Percentiles rank a stretch among this genome's conserved stretches.
phyloP scores from a whole-genome alignment of 305 asterid genomes.

The Petunia hybrid region DNA sequence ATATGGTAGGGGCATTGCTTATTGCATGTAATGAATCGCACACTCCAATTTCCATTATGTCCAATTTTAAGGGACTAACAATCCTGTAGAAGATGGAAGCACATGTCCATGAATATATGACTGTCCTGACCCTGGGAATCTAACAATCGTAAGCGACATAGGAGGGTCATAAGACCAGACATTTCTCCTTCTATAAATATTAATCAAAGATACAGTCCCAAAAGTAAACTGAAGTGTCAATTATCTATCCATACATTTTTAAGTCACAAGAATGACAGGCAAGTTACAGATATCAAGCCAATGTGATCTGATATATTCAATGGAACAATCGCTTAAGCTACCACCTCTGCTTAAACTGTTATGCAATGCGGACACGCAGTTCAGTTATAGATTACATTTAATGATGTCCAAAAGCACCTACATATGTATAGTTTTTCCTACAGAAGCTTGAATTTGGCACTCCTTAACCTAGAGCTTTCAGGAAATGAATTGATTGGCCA shows the following conservation, averaged over 20 bases:
- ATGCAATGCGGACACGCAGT: not conserved
- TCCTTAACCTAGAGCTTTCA: not conserved
- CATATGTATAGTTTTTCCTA: not conserved
- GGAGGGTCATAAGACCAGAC: not conserved
- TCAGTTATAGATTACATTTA: not conserved
- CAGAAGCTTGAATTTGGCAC: not conserved
- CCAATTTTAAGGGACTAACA: not conserved
- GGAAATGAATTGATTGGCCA: not conserved
- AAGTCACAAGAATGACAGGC: not conserved
- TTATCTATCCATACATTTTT: not conserved
- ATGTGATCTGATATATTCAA: not conserved
- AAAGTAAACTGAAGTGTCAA: not conserved
- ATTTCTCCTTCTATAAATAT: not conserved
- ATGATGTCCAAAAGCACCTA: not conserved
- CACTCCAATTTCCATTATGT: not conserved
- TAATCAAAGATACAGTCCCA: not conserved
- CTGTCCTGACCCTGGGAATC: not conserved
- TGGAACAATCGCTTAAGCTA: not conserved
- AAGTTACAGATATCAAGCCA: not conserved
- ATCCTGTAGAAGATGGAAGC: not conserved
- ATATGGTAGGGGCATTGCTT: not conserved
- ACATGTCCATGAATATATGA: not conserved
- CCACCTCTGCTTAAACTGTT: not conserved
- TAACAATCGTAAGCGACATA: not conserved
- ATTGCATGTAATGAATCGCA: not conserved